These are phyloP conservation scores for Tolypocladium tropicale DNA, from an alignment of 2,329 filamentous ascomycete genomes.

Conservation along the genomic window DNA sequence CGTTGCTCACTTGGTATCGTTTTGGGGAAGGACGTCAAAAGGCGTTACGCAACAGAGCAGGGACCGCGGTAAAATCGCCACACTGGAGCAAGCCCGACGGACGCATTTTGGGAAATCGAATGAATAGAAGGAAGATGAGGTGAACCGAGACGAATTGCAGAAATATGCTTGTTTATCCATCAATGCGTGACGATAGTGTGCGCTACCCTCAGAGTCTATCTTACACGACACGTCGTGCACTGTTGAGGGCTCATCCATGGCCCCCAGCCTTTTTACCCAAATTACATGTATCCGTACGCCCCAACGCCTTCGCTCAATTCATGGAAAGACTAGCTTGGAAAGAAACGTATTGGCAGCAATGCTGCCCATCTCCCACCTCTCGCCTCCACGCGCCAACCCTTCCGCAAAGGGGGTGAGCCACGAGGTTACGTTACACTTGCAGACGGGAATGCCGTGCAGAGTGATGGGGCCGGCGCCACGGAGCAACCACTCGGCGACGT, in stretches of 20 bases:
- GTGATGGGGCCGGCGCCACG: conserved; percentile 6
- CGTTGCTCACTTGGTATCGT: too few relatives aligned
- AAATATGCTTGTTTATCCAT: too few relatives aligned
- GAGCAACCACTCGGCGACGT: conserved; percentile 18
- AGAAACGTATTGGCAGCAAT: conserved; percentile 4
- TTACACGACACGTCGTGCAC: background rate
- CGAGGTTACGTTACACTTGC: conserved; percentile 5
- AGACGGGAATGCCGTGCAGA: conserved; percentile 5
- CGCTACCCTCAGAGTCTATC: background rate
- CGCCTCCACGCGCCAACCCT: conserved; percentile 5
- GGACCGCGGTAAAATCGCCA: too few relatives aligned
- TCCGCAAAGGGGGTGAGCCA: conserved; percentile 7
- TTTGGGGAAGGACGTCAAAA: too few relatives aligned
- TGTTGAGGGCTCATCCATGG: background rate
- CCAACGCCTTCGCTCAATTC: background rate
- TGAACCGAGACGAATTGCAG: too few relatives aligned
- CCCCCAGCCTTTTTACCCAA: too few relatives aligned
- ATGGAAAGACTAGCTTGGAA: conserved; percentile 1
- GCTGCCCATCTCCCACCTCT: conserved; percentile 7
- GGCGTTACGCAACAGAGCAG: too few relatives aligned
- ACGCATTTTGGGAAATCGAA: too few relatives aligned
- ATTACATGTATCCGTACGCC: background rate
- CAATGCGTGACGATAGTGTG: background rate
- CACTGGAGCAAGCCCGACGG: too few relatives aligned
- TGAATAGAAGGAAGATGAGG: too few relatives aligned